Evolutionary conservation across 495 filamentous ascomycete genomes (phyloP).

Genomic region (Lichina pygmaea): DNA sequence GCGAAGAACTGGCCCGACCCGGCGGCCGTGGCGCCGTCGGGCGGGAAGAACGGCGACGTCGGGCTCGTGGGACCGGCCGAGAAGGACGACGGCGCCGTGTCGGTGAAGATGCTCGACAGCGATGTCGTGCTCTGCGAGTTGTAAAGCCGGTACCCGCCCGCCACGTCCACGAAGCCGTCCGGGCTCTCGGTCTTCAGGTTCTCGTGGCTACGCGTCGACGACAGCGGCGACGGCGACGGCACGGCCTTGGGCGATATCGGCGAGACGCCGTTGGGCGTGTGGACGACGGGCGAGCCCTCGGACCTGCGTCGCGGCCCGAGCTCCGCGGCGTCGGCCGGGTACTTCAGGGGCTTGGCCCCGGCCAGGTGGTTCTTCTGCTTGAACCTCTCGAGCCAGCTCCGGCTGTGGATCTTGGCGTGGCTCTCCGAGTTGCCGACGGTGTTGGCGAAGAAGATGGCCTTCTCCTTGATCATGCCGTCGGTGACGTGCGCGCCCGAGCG

Average conservation of each 20-base stretch:
- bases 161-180: conserved; percentile 17
- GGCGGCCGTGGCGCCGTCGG: conserved; percentile 29
- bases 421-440: conserved; percentile 50
- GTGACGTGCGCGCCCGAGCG: conserved; percentile 47
- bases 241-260: conserved; percentile 41
- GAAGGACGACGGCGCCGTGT: conserved; percentile 33
- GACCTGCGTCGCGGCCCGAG: conserved; percentile 7
- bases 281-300: conserved; percentile 21
- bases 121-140: conserved; percentile 31
- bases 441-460: conserved; percentile 62
- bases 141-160: conserved; percentile 28
- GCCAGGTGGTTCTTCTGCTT: conserved; percentile 74
- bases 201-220: conserved; percentile 40
- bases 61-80: conserved; percentile 59
- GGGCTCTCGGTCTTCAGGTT: conserved; percentile 24
- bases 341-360: conserved; percentile 30
- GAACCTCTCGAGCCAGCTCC: conserved; percentile 85
- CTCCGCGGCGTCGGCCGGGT: conserved; percentile 19
- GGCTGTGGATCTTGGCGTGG: conserved; percentile 45
- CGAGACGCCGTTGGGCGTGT: conserved; percentile 46
- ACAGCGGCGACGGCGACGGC: conserved; percentile 35
- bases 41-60: conserved; percentile 63
- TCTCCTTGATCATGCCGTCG: conserved; percentile 69
- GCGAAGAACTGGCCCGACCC: conserved; percentile 39
- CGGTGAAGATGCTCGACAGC: conserved; percentile 24